Evolutionary conservation across 306 rosid genomes (phyloP).

Genomic region (Vigna nakashimae): DNA sequence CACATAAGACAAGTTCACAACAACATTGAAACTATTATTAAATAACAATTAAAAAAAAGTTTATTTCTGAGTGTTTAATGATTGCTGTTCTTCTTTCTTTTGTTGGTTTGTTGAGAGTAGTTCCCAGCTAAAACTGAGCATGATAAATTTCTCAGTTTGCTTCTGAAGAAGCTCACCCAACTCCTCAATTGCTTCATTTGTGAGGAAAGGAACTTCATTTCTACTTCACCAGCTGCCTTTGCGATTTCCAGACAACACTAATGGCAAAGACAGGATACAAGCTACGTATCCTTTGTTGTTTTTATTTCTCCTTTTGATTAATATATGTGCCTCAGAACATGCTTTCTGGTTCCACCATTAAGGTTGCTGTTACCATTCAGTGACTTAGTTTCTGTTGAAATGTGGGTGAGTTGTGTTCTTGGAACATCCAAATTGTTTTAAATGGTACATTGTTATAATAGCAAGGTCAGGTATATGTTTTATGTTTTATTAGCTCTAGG

Average conservation of each 20-base stretch:
- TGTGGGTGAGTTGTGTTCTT: conserved; percentile 36
- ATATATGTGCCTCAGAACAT: conserved; percentile 27
- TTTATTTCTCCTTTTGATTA: neutral
- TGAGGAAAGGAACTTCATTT: conserved; percentile 44
- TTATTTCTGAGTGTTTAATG: conserved; percentile 46
- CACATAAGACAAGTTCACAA: neutral
- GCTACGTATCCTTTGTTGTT: conserved; percentile 80
- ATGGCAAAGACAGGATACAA: conserved; percentile 95
- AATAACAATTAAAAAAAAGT: neutral
- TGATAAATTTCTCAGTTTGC: conserved; percentile 27
- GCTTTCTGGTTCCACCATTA: conserved; percentile 36
- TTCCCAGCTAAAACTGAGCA: conserved; percentile 37
- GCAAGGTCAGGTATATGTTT: neutral
- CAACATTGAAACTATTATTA: neutral
- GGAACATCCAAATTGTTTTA: neutral
- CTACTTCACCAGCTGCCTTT: conserved; percentile 44
- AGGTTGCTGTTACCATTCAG: conserved; percentile 17
- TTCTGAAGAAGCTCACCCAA: conserved; percentile 44
- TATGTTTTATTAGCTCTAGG: conserved; percentile 36
- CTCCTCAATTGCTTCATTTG: conserved; percentile 17
- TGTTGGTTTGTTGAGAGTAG: conserved; percentile 22
- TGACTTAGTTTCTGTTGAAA: conserved; percentile 39
- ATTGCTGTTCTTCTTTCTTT: conserved; percentile 20
- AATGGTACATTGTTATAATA: neutral
- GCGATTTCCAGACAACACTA: conserved; percentile 33